These are phyloP conservation scores for Alternaria alternata DNA, from an alignment of 2,329 filamentous ascomycete genomes.

Conservation along the genomic window DNA sequence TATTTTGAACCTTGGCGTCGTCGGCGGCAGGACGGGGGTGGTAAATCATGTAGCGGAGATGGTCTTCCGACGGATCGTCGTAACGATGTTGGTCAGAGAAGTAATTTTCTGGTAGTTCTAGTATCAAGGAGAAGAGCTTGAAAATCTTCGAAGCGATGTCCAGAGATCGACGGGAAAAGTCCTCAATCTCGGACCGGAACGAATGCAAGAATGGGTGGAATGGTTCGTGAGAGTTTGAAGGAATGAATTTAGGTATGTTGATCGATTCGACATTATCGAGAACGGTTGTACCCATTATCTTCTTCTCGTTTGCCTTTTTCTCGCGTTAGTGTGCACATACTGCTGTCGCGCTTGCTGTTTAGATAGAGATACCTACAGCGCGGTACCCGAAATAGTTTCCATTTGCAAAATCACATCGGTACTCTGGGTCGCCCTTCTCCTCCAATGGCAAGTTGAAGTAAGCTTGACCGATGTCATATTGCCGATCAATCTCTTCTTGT, in stretches of 20 bases:
- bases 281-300: slow-evolving; percentile 40
- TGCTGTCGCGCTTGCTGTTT: neutral
- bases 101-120: slow-evolving; percentile 51
- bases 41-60: slow-evolving; percentile 55
- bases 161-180: slow-evolving; percentile 36
- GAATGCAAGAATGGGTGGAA: slow-evolving; percentile 39
- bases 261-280: slow-evolving; percentile 45
- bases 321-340: neutral
- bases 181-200: slow-evolving; percentile 37
- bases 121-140: slow-evolving; percentile 51
- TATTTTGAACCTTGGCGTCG: slow-evolving; percentile 49
- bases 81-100: slow-evolving; percentile 50
- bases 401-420: slow-evolving; percentile 40
- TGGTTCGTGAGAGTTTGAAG: slow-evolving; percentile 31
- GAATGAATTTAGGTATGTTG: slow-evolving; percentile 46
- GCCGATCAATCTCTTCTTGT: slow-evolving; percentile 39
- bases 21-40: slow-evolving; percentile 50
- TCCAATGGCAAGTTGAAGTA: slow-evolving; percentile 42
- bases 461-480: slow-evolving; percentile 45
- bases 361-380: slow-evolving; percentile 19
- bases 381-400: slow-evolving; percentile 46
- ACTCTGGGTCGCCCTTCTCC: slow-evolving; percentile 39
- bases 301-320: slow-evolving; percentile 38
- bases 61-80: slow-evolving; percentile 49
- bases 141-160: slow-evolving; percentile 47